These are phyloP conservation scores for Hymenoscyphus repandus DNA, from an alignment of 2,329 filamentous ascomycete species.

Conservation along the genomic window DNA sequence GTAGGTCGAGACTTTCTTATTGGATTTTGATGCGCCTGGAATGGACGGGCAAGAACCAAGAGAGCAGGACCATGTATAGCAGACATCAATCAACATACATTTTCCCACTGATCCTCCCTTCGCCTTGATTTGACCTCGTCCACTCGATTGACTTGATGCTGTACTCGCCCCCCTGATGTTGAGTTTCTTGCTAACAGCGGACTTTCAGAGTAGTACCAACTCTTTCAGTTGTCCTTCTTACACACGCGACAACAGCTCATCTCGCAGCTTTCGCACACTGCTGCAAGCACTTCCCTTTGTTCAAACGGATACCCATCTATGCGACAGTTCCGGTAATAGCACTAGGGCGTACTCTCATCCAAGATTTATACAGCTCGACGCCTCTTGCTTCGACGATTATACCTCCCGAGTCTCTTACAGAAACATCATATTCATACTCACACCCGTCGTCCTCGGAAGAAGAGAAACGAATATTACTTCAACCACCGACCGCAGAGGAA, in stretches of 20 bases:
- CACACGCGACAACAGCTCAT: conserved; percentile 87
- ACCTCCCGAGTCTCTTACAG: conserved; percentile 65
- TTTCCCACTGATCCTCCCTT: conserved; percentile 8
- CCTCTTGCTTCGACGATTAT: conserved; percentile 84
- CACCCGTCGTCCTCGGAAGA: conserved; percentile 45
- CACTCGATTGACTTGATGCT: conserved; percentile 4
- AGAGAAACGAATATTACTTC: conserved; percentile 49
- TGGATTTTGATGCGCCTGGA: conserved; percentile 1
- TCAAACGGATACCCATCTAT: conserved; percentile 88
- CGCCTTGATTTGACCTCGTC: conserved; percentile 1
- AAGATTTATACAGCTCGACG: conserved; percentile 87
- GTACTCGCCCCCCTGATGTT: conserved; percentile 4
- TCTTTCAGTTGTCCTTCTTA: conserved; percentile 87
- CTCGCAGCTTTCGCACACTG: conserved; percentile 92
- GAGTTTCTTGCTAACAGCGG: conserved; percentile 18
- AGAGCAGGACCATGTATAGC: conserved; percentile 19
- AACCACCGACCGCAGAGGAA: conserved; percentile 77
- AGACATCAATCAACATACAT: conserved; percentile 27
- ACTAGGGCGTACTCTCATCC: conserved; percentile 81
- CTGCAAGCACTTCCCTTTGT: conserved; percentile 92
- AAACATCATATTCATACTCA: conserved; percentile 50
- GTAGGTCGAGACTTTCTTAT: conserved; percentile 43
- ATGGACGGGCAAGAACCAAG: conserved; percentile 4
- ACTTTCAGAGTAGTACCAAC: conserved; percentile 74
- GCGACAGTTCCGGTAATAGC: conserved; percentile 91